Evolutionary conservation across 352 stramenopile species (phyloP).

Genomic region (Phytophthora nicotianae): DNA sequence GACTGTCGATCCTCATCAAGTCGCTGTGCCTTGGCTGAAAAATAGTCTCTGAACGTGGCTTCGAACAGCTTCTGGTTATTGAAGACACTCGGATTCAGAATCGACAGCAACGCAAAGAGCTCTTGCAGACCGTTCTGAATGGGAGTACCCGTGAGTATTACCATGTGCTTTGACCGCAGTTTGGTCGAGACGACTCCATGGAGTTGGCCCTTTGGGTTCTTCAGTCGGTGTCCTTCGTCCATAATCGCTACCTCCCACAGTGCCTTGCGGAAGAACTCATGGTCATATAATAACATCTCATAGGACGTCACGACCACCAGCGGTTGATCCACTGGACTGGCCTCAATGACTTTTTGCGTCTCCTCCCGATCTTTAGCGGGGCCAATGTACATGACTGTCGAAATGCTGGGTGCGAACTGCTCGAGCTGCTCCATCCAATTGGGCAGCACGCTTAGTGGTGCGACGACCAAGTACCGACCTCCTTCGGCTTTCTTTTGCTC

Average conservation of each 20-base stretch:
- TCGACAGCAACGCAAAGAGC: conserved; percentile 76
- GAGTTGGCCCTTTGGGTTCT: conserved; percentile 75
- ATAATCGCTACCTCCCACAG: conserved; percentile 75
- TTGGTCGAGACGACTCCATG: conserved; percentile 52
- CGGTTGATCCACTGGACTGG: conserved; percentile 22
- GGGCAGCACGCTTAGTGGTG: conserved; percentile 78
- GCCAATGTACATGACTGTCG: conserved; percentile 60
- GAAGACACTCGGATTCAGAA: conserved; percentile 90
- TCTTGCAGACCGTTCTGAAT: conserved; percentile 90
- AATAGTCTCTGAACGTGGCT: conserved; percentile 56
- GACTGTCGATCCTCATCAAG: conserved; percentile 29
- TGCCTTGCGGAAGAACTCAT: conserved; percentile 53
- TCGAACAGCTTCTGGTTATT: conserved; percentile 59
- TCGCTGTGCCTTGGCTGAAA: conserved; percentile 69
- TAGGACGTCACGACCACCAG: conserved; percentile 80
- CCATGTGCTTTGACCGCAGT: conserved; percentile 47
- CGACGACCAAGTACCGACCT: conserved; percentile 58
- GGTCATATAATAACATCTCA: conserved; percentile 69
- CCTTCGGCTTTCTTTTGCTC: conserved; percentile 6
- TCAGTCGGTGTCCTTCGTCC: conserved; percentile 91
- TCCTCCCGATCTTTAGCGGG: conserved; percentile 51
- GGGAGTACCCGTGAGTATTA: conserved; percentile 84
- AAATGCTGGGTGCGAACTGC: conserved; percentile 64
- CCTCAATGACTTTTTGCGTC: conserved; percentile 28
- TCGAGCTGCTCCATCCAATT: conserved; percentile 87